These are phyloP conservation scores for Komagataella phaffii DNA, from an alignment of 805 yeast genomes.

Conservation along the genomic window DNA sequence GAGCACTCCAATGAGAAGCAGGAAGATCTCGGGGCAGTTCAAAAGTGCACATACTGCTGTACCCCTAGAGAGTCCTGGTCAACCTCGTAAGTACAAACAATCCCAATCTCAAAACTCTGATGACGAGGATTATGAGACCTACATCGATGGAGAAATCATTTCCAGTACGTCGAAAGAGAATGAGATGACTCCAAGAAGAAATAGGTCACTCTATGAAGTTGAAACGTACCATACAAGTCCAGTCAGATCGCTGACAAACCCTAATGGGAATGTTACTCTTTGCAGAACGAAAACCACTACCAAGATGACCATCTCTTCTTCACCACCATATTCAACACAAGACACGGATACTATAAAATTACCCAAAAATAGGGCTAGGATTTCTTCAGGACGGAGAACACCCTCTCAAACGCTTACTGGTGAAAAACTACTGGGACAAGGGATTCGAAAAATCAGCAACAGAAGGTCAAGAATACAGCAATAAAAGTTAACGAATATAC, in stretches of 20 bases:
- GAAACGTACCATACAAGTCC: not conserved
- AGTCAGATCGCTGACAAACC: not conserved
- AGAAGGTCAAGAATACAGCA: slow-evolving; percentile 1
- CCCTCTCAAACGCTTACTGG: slow-evolving; percentile 12
- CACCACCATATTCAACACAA: slow-evolving; percentile 1
- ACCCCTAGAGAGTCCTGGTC: slow-evolving; percentile 92
- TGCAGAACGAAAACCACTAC: slow-evolving; percentile 1
- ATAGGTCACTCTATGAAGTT: not conserved
- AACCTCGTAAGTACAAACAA: slow-evolving; percentile 62
- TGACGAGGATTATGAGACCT: slow-evolving; percentile 1
- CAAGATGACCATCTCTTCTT: slow-evolving; percentile 1
- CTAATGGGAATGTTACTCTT: not conserved
- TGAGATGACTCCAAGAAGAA: not conserved
- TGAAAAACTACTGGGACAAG: slow-evolving; percentile 17
- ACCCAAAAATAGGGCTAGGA: not conserved
- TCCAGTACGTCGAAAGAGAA: not conserved
- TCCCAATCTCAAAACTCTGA: slow-evolving; percentile 1
- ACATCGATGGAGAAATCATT: not conserved
- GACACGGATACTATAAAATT: not conserved
- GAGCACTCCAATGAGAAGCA: slow-evolving; percentile 46
- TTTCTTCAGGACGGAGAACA: not conserved
- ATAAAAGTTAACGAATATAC: not conserved
- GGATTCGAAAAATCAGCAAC: slow-evolving; percentile 21
- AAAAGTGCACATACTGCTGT: slow-evolving; percentile 61
- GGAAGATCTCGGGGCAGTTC: slow-evolving; percentile 55